Evolutionary conservation across 495 filamentous ascomycete genomes (phyloP), one percentile per base, ranked within the genome.

Genomic region (Amniculicola lignicola): DNA sequence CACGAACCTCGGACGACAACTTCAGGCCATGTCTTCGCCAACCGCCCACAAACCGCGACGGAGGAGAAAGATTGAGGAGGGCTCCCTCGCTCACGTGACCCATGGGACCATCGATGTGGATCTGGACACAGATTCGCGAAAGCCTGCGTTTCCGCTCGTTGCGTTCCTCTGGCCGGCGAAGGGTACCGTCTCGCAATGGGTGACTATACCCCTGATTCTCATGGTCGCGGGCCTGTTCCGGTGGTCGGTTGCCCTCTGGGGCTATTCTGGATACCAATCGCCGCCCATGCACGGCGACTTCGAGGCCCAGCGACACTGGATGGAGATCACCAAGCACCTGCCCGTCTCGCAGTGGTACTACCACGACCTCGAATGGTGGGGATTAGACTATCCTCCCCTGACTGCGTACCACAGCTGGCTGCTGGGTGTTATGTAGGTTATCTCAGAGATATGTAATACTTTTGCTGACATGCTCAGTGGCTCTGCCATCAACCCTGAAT

Each of bases 391-490:
- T 68, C 93, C 93, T 36, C 93, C 93, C 27, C 80, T 98, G 75
- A 97, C 93, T 14, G 93, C 93, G 43, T 96, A 97, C 69, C 93
- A 98, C 70, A 95, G 90, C 76, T 96, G 90, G 93, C 66, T 93
- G 9, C 71, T 92, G 50, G 93, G 93, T 25, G 89, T 86, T 66
- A 84, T 96, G 84, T 87, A 73, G 27, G 70, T 53, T 11, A 15
- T 51, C 11, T 25, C 22, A 29, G 4, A 18, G 9, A 33, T 15
- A 48, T 16, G 14, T 47, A 3, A 9, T 27, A 23, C 43, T 14
- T 70, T 35, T 46, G 69, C 65, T 68, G 23, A 33, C 31, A 15
- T n/a, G 12, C 16, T 22, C 27, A 85, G 82, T 67, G 93, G 93
- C 15, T 77, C 82, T 36, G 64, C 81, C 25, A 84, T 96, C 67